Percentiles rank a stretch among this genome's conserved stretches.
Evolutionary conservation across 768 basidiomycete genomes (phyloP).

Genomic region (Fistulinella prunicolor): DNA sequence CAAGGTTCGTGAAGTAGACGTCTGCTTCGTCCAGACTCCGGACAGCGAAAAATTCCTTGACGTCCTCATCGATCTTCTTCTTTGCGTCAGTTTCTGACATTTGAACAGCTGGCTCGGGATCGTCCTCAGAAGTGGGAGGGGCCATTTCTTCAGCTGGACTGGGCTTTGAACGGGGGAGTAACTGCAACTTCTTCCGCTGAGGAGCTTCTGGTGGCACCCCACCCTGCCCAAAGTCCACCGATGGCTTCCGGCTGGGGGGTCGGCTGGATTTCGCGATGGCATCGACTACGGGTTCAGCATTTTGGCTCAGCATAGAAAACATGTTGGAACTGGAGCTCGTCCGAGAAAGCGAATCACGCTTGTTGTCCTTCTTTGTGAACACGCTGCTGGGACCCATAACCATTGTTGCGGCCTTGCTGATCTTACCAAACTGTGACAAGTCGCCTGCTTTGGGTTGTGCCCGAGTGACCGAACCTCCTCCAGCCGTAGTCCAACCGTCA

Average conservation of each 20-base stretch:
- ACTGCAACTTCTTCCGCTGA: slow-evolving; percentile 68
- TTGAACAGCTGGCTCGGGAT: slow-evolving; percentile 41
- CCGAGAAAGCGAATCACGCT: slow-evolving; percentile 74
- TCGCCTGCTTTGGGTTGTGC: slow-evolving; percentile 80
- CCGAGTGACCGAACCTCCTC: slow-evolving; percentile 42
- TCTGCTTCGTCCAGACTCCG: slow-evolving; percentile 87
- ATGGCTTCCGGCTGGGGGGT: too few species aligned
- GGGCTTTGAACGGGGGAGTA: slow-evolving; percentile 71
- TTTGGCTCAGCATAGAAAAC: too few species aligned
- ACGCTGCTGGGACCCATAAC: slow-evolving; percentile 85
- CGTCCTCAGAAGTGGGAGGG: slow-evolving; percentile 48
- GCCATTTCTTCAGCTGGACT: slow-evolving; percentile 50
- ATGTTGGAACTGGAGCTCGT: slow-evolving; percentile 34
- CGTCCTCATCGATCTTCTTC: slow-evolving; percentile 77
- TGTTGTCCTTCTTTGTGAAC: slow-evolving; percentile 70
- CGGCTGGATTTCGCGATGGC: too few species aligned
- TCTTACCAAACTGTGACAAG: slow-evolving; percentile 85
- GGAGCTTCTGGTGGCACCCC: slow-evolving; percentile 39
- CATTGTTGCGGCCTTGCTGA: slow-evolving; percentile 65
- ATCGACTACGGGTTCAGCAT: too few species aligned
- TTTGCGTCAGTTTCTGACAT: slow-evolving; percentile 68
- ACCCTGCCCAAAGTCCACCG: too few species aligned
- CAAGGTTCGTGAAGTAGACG: slow-evolving; percentile 75
- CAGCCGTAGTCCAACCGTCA: slow-evolving; percentile 88
- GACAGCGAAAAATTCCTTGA: slow-evolving; percentile 83